phyloP scores from a whole-genome alignment of 306 rosid species.

The Prunus mira region DNA sequence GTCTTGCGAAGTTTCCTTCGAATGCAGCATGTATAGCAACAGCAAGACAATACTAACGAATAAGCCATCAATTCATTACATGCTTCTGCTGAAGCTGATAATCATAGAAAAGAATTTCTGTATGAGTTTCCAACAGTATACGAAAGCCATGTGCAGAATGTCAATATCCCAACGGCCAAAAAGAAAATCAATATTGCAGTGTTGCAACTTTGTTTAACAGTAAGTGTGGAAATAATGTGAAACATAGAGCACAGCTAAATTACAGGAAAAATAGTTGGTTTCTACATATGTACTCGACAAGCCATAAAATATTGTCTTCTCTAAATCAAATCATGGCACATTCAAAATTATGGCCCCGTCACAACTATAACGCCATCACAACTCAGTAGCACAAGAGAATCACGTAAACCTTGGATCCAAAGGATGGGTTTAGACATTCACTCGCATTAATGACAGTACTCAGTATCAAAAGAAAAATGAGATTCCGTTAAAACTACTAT shows the following conservation, averaged over 20 bases:
- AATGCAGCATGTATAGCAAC: conserved; percentile 90
- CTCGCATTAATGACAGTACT: background rate
- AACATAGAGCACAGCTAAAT: background rate
- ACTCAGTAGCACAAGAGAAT: no score
- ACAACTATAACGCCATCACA: background rate
- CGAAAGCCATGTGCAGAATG: background rate
- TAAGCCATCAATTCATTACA: conserved; percentile 96
- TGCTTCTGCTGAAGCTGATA: conserved; percentile 76
- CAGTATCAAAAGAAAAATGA: background rate
- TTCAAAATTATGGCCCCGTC: background rate
- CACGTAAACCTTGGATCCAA: background rate
- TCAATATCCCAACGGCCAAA: background rate
- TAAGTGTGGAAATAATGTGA: background rate
- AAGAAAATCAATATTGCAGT: conserved; percentile 8
- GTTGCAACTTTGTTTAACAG: conserved; percentile 11
- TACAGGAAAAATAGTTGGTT: background rate
- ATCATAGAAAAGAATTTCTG: conserved; percentile 15
- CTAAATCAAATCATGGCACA: background rate
- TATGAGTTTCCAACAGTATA: background rate
- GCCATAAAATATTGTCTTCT: background rate
- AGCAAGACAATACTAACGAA: conserved; percentile 81
- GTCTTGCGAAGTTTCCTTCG: conserved; percentile 92
- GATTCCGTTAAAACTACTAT: background rate
- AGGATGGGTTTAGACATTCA: background rate
- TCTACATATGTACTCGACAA: conserved; percentile 10